A percentile compares a stretch with the other conserved stretches of the same genome.
Evolutionary conservation across 2,329 filamentous ascomycete genomes (phyloP).

Genomic region (Fusarium buharicum): DNA sequence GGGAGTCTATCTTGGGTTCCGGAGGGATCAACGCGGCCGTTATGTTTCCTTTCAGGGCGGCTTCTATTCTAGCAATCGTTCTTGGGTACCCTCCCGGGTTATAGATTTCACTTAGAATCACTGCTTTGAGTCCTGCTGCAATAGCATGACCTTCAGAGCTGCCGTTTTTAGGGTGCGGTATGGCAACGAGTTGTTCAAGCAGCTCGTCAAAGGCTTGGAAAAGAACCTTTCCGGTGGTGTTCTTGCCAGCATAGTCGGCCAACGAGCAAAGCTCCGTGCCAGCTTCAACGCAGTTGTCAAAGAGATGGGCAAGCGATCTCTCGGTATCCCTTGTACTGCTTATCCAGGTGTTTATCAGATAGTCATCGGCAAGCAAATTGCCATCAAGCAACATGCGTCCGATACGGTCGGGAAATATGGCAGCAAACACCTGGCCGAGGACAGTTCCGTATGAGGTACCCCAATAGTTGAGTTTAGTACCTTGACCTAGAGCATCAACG

Average conservation of each 20-base stretch:
- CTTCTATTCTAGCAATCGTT: not conserved
- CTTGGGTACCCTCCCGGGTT: not conserved
- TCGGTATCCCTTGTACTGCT: not conserved
- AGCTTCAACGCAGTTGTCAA: conserved; percentile 9
- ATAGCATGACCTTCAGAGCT: not conserved
- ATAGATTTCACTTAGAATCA: not conserved
- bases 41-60: not conserved
- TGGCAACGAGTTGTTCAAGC: not conserved
- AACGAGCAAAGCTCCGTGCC: not conserved
- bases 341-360: not conserved
- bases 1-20: not conserved
- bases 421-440: conserved; percentile 22
- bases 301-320: not conserved
- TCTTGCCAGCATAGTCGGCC: not conserved
- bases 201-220: not conserved
- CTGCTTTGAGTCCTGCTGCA: not conserved
- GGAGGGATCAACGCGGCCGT: not conserved
- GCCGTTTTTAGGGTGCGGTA: not conserved
- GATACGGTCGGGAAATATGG: conserved; percentile 35
- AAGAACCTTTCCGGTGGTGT: not conserved
- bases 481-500: conserved; percentile 49
- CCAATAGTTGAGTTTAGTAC: conserved; percentile 49
- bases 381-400: conserved; percentile 31
- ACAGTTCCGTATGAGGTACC: conserved; percentile 38
- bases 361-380: conserved; percentile 15